Evolutionary conservation across 345 rosid genomes (phyloP).

Genomic region (Salix udensis): DNA sequence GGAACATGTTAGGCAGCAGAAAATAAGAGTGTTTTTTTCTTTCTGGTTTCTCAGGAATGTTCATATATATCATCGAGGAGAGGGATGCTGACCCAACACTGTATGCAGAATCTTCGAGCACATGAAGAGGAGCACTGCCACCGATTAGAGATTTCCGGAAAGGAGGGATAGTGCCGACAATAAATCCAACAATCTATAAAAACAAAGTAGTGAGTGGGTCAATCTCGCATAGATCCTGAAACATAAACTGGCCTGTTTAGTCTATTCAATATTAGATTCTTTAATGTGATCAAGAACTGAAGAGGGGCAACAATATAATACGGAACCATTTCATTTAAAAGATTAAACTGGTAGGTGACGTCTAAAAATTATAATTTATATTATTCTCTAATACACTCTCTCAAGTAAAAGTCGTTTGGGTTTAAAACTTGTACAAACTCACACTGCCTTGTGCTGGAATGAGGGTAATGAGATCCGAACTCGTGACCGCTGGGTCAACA

Average conservation of each 20-base stretch:
- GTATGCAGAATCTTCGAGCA: conserved; percentile 26
- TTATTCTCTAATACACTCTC: too few relatives aligned
- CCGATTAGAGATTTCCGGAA: conserved; percentile 31
- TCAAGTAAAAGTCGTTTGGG: too few relatives aligned
- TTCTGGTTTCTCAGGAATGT: background rate
- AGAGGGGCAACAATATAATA: background rate
- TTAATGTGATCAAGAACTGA: background rate
- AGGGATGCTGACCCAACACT: conserved; percentile 31
- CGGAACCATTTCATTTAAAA: too few relatives aligned
- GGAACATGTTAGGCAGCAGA: background rate
- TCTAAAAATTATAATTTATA: too few relatives aligned
- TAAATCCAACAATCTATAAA: conserved; percentile 36
- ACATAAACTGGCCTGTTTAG: background rate
- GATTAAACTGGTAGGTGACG: too few relatives aligned
- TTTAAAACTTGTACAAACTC: too few relatives aligned
- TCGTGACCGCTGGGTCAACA: too few relatives aligned
- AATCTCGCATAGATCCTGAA: background rate
- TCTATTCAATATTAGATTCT: background rate
- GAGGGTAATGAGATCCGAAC: too few relatives aligned
- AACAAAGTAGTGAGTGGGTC: background rate
- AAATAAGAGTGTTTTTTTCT: too few relatives aligned
- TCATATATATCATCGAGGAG: background rate
- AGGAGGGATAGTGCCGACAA: conserved; percentile 33
- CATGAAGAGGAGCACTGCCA: conserved; percentile 35
- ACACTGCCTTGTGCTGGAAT: too few relatives aligned